A percentile compares a stretch with the other conserved stretches of the same genome.
Evolutionary conservation across 164 flowering plant species (phyloP).

Genomic region (Euptelea pleiosperma): DNA sequence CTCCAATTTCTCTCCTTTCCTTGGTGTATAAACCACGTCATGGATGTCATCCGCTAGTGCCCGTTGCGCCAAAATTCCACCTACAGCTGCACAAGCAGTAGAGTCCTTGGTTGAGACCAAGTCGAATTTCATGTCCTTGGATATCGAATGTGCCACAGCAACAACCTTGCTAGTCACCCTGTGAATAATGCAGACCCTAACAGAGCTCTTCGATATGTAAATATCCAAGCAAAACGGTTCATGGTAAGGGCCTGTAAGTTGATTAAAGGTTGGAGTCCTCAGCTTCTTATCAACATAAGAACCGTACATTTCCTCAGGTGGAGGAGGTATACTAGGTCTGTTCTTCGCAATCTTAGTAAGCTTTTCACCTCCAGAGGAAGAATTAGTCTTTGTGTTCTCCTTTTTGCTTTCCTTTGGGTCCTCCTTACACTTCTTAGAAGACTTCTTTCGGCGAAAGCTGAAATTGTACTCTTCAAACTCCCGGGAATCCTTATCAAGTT

Average conservation of each 20-base stretch:
- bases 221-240: conserved; percentile 89
- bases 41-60: conserved; percentile 92
- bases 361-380: conserved; percentile 17
- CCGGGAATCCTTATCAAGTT: conserved; percentile 63
- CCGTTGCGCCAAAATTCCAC: conserved; percentile 66
- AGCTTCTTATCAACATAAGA: conserved; percentile 33
- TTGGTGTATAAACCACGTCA: conserved; percentile 75
- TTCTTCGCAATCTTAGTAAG: conserved; percentile 14
- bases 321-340: conserved; percentile 1
- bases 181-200: conserved; percentile 86
- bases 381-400: conserved; percentile 17
- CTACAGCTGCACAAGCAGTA: conserved; percentile 72
- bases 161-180: conserved; percentile 88
- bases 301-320: conserved; percentile 14
- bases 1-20: conserved; percentile 79
- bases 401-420: conserved; percentile 27
- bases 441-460: conserved; percentile 53
- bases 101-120: conserved; percentile 58
- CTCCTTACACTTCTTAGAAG: conserved; percentile 29
- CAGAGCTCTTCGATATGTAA: conserved; percentile 72
- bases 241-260: conserved; percentile 78
- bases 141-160: conserved; percentile 88
- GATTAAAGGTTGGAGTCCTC: conserved; percentile 69
- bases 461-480: conserved; percentile 79
- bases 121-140: conserved; percentile 83